Conservation (phyloP, 2,329 filamentous ascomycete genomes). For the Fusarium algeriense region DNA sequence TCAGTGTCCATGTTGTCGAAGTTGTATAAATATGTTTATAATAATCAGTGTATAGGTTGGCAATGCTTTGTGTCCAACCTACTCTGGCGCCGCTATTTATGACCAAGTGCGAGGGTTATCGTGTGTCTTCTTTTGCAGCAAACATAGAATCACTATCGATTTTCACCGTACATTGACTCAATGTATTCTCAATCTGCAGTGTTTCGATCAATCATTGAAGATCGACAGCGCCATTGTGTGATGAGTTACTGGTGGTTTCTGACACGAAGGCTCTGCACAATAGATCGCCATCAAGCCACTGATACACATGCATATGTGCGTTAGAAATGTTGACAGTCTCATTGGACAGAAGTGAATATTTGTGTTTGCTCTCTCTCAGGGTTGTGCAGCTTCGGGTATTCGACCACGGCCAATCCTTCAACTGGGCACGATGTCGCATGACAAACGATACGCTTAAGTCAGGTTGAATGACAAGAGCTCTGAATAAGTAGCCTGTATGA, state of each 20-base stretch:
- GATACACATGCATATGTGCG: background rate
- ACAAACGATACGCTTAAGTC: background rate
- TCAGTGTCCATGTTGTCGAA: conserved; percentile 1
- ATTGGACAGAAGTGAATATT: background rate
- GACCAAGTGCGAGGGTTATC: background rate
- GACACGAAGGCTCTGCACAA: conserved; percentile 5
- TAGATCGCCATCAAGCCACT: conserved; percentile 24
- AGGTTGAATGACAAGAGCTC: background rate
- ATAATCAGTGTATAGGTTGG: background rate
- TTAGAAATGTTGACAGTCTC: background rate
- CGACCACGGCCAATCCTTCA: background rate
- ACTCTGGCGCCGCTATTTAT: conserved; percentile 19
- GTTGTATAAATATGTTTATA: background rate
- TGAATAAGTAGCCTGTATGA: background rate
- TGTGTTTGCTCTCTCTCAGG: background rate
- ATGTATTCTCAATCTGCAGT: conserved; percentile 7
- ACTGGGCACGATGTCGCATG: background rate
- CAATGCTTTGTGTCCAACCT: background rate
- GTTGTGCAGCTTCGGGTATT: conserved; percentile 20
- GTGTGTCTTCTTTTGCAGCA: background rate
- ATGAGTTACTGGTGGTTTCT: conserved; percentile 15
- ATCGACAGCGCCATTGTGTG: conserved; percentile 21
- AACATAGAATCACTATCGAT: background rate
- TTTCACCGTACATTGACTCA: background rate
- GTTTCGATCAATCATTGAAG: conserved; percentile 11